Conservation (phyloP, 345 rosid genomes). For the thale cress (Arabidopsis thaliana) region TAIR10.1 NC_003070.9:3144501-3145000, state of each 20-base stretch:
- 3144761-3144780: conserved; percentile 74
- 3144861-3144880: conserved; percentile 52
- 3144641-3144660: conserved; percentile 33
- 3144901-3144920: conserved; percentile 57
- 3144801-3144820: conserved; percentile 78
- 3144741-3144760: conserved; percentile 61
- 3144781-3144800: conserved; percentile 90
- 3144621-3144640: conserved; percentile 32
- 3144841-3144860: conserved; percentile 10
- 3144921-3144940: conserved; percentile 69
- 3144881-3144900: conserved; percentile 66
- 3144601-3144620: conserved; percentile 61
- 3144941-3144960: conserved; percentile 80
- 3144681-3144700: conserved; percentile 54
- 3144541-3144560: conserved; percentile 41
- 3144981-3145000: conserved; percentile 68
- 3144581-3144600: conserved; percentile 80
- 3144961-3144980: conserved; percentile 74
- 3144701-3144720: conserved; percentile 59
- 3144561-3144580: conserved; percentile 76
- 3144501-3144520: conserved; percentile 53
- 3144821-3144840: conserved; percentile 50
- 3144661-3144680: conserved; percentile 47
- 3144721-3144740: conserved; percentile 53
- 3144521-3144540: conserved; percentile 62